Conservation (phyloP, 2,329 filamentous ascomycete species). For the Fusarium succisae region DNA sequence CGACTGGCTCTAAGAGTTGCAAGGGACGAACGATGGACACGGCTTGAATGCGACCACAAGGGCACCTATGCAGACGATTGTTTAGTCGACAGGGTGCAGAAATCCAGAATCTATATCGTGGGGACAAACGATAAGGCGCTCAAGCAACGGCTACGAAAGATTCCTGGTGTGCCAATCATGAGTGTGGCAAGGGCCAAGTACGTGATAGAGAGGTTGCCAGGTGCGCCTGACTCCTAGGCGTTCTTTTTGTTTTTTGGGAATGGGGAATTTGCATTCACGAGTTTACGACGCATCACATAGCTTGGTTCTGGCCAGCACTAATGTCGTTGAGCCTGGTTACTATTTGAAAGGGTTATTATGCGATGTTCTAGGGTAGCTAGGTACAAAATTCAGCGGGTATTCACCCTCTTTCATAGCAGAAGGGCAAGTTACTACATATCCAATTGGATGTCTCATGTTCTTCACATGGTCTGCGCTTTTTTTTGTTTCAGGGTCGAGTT, state of each 20-base stretch:
- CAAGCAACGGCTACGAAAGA: slow-evolving; percentile 83
- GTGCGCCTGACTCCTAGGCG: slow-evolving; percentile 71
- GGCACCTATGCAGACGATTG: slow-evolving; percentile 86
- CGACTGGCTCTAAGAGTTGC: slow-evolving; percentile 86
- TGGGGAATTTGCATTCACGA: slow-evolving; percentile 30
- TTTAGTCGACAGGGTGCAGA: slow-evolving; percentile 77
- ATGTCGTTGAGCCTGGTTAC: not conserved
- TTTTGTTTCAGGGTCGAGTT: not conserved
- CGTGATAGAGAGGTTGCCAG: slow-evolving; percentile 89
- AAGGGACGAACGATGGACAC: slow-evolving; percentile 86
- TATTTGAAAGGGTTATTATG: not conserved
- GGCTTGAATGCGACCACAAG: slow-evolving; percentile 89
- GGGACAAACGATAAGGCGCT: slow-evolving; percentile 82
- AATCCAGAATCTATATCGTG: slow-evolving; percentile 81
- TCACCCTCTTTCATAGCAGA: not conserved
- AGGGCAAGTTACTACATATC: not conserved
- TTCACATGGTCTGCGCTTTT: not conserved
- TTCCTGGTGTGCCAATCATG: slow-evolving; percentile 74
- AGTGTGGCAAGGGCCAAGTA: slow-evolving; percentile 91
- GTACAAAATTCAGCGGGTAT: not conserved
- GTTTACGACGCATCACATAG: slow-evolving; percentile 17
- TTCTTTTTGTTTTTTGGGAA: slow-evolving; percentile 12
- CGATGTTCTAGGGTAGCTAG: not conserved
- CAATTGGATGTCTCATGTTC: not conserved
- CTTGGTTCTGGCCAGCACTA: not conserved